These are phyloP conservation scores for Zygosaccharomyces gambellarensis DNA, from an alignment of 805 yeast genomes.

Conservation along the genomic window DNA sequence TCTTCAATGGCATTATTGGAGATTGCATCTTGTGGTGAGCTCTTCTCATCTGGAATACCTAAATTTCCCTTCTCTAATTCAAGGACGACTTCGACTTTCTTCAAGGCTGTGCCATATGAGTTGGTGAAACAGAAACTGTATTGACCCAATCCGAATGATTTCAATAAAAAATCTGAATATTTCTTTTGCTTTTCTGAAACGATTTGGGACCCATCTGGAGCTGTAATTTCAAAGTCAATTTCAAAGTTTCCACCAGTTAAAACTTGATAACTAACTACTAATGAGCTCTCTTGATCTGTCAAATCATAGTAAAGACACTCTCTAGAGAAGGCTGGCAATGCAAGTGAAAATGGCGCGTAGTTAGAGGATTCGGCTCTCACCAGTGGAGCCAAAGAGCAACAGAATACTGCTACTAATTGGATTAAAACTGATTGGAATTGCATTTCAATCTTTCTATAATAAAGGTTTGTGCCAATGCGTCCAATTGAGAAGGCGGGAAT, in stretches of 20 bases:
- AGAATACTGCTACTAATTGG: constrained; percentile 1
- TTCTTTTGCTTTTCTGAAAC: constrained; percentile 52
- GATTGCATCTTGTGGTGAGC: constrained; percentile 46
- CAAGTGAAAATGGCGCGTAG: constrained; percentile 36
- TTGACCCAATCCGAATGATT: constrained; percentile 55
- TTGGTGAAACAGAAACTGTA: constrained; percentile 64
- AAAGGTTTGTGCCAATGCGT: not conserved
- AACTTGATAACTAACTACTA: constrained; percentile 46
- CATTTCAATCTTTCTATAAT: not conserved
- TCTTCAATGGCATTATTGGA: constrained; percentile 52
- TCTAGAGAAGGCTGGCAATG: constrained; percentile 40
- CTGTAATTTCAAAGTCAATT: constrained; percentile 55
- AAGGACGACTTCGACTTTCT: constrained; percentile 60
- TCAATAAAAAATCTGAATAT: constrained; percentile 58
- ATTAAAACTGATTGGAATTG: not conserved
- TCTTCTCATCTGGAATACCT: constrained; percentile 37
- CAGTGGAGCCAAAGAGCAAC: constrained; percentile 6
- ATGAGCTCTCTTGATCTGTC: constrained; percentile 35
- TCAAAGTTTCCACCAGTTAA: constrained; percentile 66
- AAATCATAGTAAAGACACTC: constrained; percentile 42
- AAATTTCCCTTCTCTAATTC: constrained; percentile 41
- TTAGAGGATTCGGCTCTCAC: constrained; percentile 23
- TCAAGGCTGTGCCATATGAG: constrained; percentile 58
- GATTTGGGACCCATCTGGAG: constrained; percentile 48
- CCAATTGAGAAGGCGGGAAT: not conserved